These are phyloP conservation scores for Amanita molliuscula DNA, from an alignment of 768 basidiomycete species.

Conservation along the genomic window DNA sequence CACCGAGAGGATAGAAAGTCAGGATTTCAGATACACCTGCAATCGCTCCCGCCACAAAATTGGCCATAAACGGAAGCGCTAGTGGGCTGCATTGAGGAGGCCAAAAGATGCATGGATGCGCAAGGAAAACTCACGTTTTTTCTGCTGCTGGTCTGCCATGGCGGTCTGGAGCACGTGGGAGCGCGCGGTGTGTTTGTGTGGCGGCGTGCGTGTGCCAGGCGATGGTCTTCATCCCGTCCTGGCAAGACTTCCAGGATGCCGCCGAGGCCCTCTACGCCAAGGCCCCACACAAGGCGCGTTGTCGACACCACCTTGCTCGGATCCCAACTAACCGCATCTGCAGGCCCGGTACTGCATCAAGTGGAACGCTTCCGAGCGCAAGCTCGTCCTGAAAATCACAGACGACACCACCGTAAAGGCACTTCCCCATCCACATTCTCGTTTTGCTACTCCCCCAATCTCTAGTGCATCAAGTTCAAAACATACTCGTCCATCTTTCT, in stretches of 20 bases:
- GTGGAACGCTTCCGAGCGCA: slow-evolving; percentile 79
- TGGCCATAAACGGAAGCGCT: slow-evolving; percentile 83
- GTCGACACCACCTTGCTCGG: background rate
- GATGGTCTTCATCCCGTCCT: slow-evolving; percentile 86
- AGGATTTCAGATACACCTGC: slow-evolving; percentile 83
- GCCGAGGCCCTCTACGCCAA: slow-evolving; percentile 78
- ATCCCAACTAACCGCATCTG: background rate
- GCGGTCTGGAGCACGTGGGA: no score
- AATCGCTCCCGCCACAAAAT: slow-evolving; percentile 92
- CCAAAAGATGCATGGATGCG: background rate
- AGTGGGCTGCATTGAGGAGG: background rate
- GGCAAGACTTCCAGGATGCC: slow-evolving; percentile 86
- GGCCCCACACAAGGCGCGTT: slow-evolving; percentile 64
- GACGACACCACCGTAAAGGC: slow-evolving; percentile 82
- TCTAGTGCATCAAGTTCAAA: slow-evolving; percentile 97
- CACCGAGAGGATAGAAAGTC: slow-evolving; percentile 86
- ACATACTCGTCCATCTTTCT: slow-evolving; percentile 91
- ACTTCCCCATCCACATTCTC: no score
- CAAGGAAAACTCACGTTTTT: slow-evolving; percentile 16
- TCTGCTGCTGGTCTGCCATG: slow-evolving; percentile 17
- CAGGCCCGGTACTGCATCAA: slow-evolving; percentile 89
- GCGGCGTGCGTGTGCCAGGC: slow-evolving; percentile 15
- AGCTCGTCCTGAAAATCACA: slow-evolving; percentile 89
- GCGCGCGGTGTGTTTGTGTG: slow-evolving; percentile 1
- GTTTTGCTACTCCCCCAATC: no score